Percentiles rank a stretch among this genome's conserved stretches.
phyloP scores from a whole-genome alignment of 202 grass and related monocot species.

The Hordeum pubiflorum region DNA sequence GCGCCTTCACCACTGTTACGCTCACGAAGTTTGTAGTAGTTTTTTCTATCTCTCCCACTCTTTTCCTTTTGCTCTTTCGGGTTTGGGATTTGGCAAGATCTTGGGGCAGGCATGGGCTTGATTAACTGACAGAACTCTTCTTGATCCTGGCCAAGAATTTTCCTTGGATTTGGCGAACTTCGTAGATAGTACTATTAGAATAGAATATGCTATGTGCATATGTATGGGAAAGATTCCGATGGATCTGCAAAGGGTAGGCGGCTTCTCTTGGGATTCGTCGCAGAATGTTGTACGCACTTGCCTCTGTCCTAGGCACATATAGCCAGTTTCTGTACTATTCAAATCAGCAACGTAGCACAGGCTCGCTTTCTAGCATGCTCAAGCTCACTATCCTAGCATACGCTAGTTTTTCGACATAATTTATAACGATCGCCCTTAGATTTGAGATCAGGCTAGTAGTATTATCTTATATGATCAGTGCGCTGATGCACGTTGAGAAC shows the following conservation, averaged over 20 bases:
- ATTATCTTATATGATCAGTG: neutral
- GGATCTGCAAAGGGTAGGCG: slow-evolving; percentile 23
- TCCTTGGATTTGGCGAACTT: slow-evolving; percentile 29
- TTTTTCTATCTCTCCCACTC: rapidly evolving
- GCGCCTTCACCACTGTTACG: slow-evolving; percentile 14
- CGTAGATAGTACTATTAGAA: no score
- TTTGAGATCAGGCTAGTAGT: neutral
- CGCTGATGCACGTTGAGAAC: neutral
- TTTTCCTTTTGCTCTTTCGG: neutral
- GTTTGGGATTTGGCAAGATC: slow-evolving; percentile 8
- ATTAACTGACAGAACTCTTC: neutral
- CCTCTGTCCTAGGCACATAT: neutral
- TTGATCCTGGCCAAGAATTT: slow-evolving; percentile 28
- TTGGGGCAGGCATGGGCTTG: slow-evolving; percentile 34
- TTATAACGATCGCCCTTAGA: neutral
- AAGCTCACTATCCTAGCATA: neutral
- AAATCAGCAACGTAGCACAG: neutral
- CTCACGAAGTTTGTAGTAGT: neutral
- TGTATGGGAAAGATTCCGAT: slow-evolving; percentile 35
- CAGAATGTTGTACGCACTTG: slow-evolving; percentile 14
- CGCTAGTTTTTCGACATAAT: neutral
- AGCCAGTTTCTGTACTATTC: slow-evolving; percentile 19
- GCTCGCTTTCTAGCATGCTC: neutral
- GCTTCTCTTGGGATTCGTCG: slow-evolving; percentile 48
- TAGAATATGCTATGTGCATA: neutral